Percentiles rank a stretch among this genome's conserved stretches.
phyloP scores from a whole-genome alignment of 495 filamentous ascomycete genomes.

The Aspergillus avenaceus region DNA sequence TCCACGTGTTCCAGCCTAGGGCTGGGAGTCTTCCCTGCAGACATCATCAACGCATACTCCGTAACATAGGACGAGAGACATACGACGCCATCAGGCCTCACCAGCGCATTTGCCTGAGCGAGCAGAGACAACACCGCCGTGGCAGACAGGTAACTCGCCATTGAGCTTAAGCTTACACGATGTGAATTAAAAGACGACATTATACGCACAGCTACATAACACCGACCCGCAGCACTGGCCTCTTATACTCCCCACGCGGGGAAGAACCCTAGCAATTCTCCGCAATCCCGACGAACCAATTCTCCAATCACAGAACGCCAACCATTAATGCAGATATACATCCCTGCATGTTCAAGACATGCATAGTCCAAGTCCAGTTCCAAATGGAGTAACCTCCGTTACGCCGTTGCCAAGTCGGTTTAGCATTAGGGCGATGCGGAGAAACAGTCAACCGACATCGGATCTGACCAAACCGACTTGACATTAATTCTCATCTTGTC shows the following conservation, averaged over 20 bases:
- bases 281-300: background rate
- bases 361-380: background rate
- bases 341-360: too few species aligned
- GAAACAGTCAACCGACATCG: background rate
- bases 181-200: too few species aligned
- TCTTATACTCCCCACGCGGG: background rate
- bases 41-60: too few species aligned
- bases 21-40: slow-evolving; percentile 45
- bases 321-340: too few species aligned
- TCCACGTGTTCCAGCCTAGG: slow-evolving; percentile 61
- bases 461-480: background rate
- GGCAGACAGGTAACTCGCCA: background rate
- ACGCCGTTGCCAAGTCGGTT: background rate
- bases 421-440: background rate
- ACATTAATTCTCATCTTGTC: background rate
- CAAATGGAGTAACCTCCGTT: background rate
- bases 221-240: too few species aligned
- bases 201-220: too few species aligned
- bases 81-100: slow-evolving; percentile 26
- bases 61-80: background rate
- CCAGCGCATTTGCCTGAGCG: slow-evolving; percentile 13
- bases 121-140: background rate
- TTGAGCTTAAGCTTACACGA: background rate
- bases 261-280: background rate
- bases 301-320: background rate